Base-by-base conservation (phyloP, 2,329 filamentous ascomycete species). In the Sporothrix schenckii region DNA sequence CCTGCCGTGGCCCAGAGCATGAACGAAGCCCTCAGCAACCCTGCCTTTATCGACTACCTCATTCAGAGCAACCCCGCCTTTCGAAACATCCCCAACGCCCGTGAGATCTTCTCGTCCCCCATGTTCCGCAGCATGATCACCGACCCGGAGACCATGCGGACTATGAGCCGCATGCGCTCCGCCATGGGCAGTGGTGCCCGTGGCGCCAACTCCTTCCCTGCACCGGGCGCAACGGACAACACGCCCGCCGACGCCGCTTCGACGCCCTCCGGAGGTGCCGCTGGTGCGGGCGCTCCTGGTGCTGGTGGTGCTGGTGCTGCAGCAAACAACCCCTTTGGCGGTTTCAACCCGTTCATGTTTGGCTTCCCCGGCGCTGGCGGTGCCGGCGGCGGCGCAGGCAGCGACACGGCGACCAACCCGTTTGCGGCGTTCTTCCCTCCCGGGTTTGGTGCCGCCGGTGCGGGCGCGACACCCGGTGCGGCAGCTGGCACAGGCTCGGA, bases 11-110 rank as follows among this genome's bases (percentile, higher is more conserved):
- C 92, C 73, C 91, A 93, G 74, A 90, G 90, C 69, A 92, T 99
- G 88, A 97, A 95, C 80, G 94, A 97, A 81, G 93, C 94, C 49
- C 91, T 99, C 79, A 92, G 94, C 80, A 98, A 98, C 80, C 94
- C 95, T n/a, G 88, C 90, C 21, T 91, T 99, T 76, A 87, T 98
- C 78, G 93, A 98, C 77, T 92, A 96, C 87, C 92, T 98, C 87
- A 93, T 99, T 76, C 89, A 95, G 76, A 88, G 91, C 77, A 97
- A 97, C 78, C 95, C 95, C 2, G 90, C 93, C 85, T 83, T 93
- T 21, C 87, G 90, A 76, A 86, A 88, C 72, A 87, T 91, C 79
- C 91, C 91, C 53, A 87, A 91, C 72, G 92, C 92, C 27, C 88
- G 93, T 75, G 89, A 96, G 77, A 91, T 97, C 80, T 88, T 99